phyloP scores from a whole-genome alignment of 2,329 filamentous ascomycete species.

The Fulvia fulva region DNA sequence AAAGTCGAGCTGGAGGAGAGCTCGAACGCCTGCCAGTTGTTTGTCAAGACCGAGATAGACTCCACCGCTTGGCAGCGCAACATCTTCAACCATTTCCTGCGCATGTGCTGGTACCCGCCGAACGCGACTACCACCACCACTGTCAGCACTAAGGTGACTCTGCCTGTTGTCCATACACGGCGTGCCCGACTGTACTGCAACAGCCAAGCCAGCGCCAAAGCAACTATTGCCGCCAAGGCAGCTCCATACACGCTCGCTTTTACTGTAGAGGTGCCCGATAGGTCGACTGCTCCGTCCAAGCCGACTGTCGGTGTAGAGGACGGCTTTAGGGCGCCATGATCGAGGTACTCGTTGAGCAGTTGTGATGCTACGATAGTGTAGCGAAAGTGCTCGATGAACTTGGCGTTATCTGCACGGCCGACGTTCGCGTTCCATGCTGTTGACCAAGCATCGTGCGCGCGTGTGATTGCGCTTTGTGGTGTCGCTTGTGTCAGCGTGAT shows the following conservation, averaged over 20 bases:
- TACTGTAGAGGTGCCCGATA: constrained; percentile 25
- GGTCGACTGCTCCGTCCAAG: constrained; percentile 22
- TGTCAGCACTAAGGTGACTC: constrained; percentile 43
- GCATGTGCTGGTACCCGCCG: constrained; percentile 66
- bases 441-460: constrained; percentile 46
- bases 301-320: constrained; percentile 13
- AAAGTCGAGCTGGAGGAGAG: constrained; percentile 70
- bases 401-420: constrained; percentile 72
- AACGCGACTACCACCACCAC: constrained; percentile 53
- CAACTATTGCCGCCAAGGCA: constrained; percentile 58
- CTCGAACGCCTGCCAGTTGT: constrained; percentile 76
- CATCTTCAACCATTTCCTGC: constrained; percentile 77
- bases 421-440: constrained; percentile 67
- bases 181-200: constrained; percentile 65
- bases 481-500: constrained; percentile 3
- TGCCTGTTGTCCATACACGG: constrained; percentile 54
- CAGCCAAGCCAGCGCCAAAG: constrained; percentile 62
- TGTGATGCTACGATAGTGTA: constrained; percentile 92
- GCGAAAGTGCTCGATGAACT: constrained; percentile 87
- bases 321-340: constrained; percentile 40
- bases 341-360: constrained; percentile 65
- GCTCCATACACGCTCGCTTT: constrained; percentile 59
- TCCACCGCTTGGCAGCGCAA: constrained; percentile 70
- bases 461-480: constrained; percentile 31
- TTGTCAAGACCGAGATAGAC: constrained; percentile 64